Evolutionary conservation across 495 filamentous ascomycete species (phyloP).

Genomic region (Penicillium taxi): DNA sequence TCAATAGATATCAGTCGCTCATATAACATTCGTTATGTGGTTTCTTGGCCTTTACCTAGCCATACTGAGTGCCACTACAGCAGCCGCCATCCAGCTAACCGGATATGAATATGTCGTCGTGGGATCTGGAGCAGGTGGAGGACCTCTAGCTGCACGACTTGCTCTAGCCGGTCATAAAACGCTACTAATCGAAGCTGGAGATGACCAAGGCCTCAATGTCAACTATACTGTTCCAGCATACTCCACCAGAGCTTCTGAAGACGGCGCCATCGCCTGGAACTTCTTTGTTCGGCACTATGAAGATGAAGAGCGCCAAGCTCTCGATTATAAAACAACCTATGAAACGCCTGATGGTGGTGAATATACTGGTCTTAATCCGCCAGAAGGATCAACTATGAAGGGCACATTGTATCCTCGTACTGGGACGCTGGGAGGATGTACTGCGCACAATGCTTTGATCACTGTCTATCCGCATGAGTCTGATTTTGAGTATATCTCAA

Average conservation of each 20-base stretch:
- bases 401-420: constrained; percentile 43
- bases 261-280: constrained; percentile 35
- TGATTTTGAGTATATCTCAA: constrained; percentile 43
- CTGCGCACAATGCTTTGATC: constrained; percentile 42
- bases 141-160: constrained; percentile 53
- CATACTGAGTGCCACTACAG: too few relatives aligned
- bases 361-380: constrained; percentile 34
- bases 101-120: constrained; percentile 62
- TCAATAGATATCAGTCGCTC: too few relatives aligned
- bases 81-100: constrained; percentile 9
- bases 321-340: constrained; percentile 40
- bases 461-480: constrained; percentile 31
- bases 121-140: constrained; percentile 58
- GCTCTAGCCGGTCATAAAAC: constrained; percentile 52
- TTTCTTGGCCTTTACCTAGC: too few relatives aligned
- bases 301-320: constrained; percentile 29
- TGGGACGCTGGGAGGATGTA: constrained; percentile 41
- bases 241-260: constrained; percentile 30
- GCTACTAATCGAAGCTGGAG: constrained; percentile 57
- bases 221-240: constrained; percentile 36
- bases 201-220: constrained; percentile 44
- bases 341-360: constrained; percentile 29
- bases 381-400: constrained; percentile 28
- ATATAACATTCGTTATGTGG: too few relatives aligned
- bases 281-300: constrained; percentile 43